Conservation (phyloP, 345 rosid species). For the Salix dunnii region DNA sequence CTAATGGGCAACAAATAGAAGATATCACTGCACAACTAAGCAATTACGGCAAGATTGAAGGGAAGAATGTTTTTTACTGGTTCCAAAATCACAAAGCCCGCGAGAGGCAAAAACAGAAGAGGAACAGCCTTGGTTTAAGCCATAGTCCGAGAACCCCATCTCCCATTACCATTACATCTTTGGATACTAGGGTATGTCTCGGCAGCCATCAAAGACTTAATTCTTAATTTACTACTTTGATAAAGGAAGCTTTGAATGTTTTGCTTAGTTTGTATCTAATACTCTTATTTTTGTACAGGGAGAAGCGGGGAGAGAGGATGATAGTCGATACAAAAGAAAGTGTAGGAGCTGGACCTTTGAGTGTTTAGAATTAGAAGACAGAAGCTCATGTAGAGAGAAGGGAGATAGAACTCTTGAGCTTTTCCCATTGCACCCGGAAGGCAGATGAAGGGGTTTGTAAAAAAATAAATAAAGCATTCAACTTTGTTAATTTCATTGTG, state of each 20-base stretch:
- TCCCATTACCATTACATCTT: slow-evolving; percentile 35
- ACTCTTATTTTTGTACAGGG: slow-evolving; percentile 25
- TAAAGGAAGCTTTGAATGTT: not conserved
- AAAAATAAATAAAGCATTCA: not conserved
- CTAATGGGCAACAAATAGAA: slow-evolving; percentile 89
- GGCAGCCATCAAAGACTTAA: not conserved
- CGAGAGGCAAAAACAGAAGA: slow-evolving; percentile 94
- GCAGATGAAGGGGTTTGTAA: slow-evolving; percentile 36
- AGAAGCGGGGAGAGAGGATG: slow-evolving; percentile 40
- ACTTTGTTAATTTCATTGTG: not conserved
- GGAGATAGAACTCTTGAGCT: slow-evolving; percentile 82
- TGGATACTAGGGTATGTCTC: slow-evolving; percentile 44
- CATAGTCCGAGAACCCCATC: slow-evolving; percentile 44
- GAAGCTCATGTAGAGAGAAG: slow-evolving; percentile 37
- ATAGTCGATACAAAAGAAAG: slow-evolving; percentile 76
- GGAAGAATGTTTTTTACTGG: slow-evolving; percentile 97
- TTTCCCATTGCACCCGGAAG: slow-evolving; percentile 95
- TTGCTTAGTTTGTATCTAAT: not conserved
- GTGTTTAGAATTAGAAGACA: slow-evolving; percentile 49
- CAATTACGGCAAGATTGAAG: slow-evolving; percentile 90
- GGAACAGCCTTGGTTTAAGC: slow-evolving; percentile 56
- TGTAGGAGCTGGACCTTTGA: slow-evolving; percentile 86
- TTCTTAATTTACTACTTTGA: not conserved
- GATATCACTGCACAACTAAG: slow-evolving; percentile 78
- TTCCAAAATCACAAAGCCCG: slow-evolving; percentile 99